Conservation (phyloP, 441 rosid species). For the Gossypium aridum region DNA sequence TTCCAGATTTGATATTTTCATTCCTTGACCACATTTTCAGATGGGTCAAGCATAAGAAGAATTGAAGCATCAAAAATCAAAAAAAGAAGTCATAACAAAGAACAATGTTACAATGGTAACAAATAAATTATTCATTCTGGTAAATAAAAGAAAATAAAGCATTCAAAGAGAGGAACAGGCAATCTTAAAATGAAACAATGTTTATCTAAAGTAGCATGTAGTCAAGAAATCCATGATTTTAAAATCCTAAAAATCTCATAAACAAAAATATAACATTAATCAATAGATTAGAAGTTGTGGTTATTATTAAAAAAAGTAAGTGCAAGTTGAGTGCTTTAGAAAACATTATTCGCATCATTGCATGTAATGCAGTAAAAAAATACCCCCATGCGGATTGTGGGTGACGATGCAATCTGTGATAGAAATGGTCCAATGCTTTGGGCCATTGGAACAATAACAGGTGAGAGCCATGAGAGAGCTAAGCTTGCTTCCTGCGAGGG, state of each 20-base stretch:
- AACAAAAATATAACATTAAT: background rate
- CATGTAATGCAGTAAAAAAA: constrained; percentile 3
- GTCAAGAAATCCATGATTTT: background rate
- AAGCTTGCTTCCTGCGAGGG: constrained; percentile 73
- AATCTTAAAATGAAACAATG: background rate
- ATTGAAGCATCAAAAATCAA: background rate
- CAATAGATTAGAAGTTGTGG: background rate
- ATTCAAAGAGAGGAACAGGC: background rate
- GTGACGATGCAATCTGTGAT: constrained; percentile 65
- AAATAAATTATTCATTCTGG: background rate
- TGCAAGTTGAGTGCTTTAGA: constrained; percentile 1
- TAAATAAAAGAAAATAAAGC: background rate
- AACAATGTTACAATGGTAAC: background rate
- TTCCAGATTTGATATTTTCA: background rate
- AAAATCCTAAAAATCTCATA: background rate
- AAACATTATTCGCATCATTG: background rate
- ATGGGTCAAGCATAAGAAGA: background rate
- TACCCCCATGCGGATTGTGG: constrained; percentile 80
- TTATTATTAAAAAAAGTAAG: background rate
- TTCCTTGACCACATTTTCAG: background rate
- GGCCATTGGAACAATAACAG: constrained; percentile 82
- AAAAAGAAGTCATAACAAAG: background rate
- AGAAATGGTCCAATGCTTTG: constrained; percentile 85
- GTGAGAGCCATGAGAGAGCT: constrained; percentile 87
- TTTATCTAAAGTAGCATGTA: background rate